phyloP scores from a whole-genome alignment of 257 asterid species.

The Linderniella brevidens region DNA sequence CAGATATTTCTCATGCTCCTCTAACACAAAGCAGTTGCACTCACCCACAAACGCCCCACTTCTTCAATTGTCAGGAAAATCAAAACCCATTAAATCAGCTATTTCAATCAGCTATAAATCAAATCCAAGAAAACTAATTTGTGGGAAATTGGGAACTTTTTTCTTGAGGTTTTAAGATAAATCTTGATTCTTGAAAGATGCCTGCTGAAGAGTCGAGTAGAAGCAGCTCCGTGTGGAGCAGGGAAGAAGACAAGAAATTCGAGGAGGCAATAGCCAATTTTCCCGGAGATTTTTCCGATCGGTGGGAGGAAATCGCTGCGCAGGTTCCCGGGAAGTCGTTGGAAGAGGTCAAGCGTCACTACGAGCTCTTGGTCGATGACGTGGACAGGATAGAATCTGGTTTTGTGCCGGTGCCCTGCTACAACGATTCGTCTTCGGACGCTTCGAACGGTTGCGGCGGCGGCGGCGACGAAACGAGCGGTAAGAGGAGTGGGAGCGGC shows the following conservation, averaged over 20 bases:
- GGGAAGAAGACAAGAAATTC: conserved; percentile 65
- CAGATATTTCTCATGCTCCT: too few species aligned
- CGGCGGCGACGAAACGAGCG: conserved; percentile 39
- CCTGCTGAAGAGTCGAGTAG: conserved; percentile 19
- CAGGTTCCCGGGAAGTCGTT: conserved; percentile 61
- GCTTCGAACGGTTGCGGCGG: conserved; percentile 30
- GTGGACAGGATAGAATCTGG: conserved; percentile 62
- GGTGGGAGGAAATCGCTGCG: conserved; percentile 76
- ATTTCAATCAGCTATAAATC: too few species aligned
- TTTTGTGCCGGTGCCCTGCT: conserved; percentile 44
- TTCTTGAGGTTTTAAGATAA: not conserved
- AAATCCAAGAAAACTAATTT: too few species aligned
- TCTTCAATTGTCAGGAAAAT: too few species aligned
- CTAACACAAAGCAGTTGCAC: too few species aligned
- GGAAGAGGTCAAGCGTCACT: conserved; percentile 58
- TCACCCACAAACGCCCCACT: too few species aligned
- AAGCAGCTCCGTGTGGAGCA: conserved; percentile 58
- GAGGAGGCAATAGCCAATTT: conserved; percentile 62
- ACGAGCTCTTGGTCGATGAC: conserved; percentile 64
- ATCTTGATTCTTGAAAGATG: conserved; percentile 25
- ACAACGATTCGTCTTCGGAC: conserved; percentile 28
- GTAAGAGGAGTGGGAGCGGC: conserved; percentile 33
- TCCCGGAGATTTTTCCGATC: conserved; percentile 41
- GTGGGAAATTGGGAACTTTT: too few species aligned
- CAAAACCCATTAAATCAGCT: too few species aligned